Evolutionary conservation across 148 eudicot genomes (phyloP).

Genomic region (Amaranthus palmeri): DNA sequence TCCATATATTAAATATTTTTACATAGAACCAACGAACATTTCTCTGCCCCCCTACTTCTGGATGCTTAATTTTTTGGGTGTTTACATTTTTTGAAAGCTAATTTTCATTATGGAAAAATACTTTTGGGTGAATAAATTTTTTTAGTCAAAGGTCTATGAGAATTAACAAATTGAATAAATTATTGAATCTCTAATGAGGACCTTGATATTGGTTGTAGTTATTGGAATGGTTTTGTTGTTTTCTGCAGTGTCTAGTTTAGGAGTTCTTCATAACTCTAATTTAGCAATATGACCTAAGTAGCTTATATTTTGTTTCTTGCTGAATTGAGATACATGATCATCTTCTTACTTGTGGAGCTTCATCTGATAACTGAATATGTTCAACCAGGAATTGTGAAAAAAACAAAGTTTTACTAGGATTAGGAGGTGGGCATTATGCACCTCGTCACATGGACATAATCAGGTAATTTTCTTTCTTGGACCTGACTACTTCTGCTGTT

Average conservation of each 20-base stretch:
- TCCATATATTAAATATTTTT: too few relatives aligned
- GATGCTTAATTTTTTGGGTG: too few relatives aligned
- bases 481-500: background rate
- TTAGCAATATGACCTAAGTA: background rate
- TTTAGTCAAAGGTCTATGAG: too few relatives aligned
- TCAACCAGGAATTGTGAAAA: constrained; percentile 42
- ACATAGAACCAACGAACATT: too few relatives aligned
- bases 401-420: constrained; percentile 62
- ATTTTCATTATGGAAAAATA: too few relatives aligned
- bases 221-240: background rate
- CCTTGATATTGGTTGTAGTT: background rate
- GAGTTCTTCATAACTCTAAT: background rate
- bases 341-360: background rate
- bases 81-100: too few relatives aligned
- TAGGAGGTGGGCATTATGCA: constrained; percentile 95
- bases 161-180: too few relatives aligned
- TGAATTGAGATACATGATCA: background rate
- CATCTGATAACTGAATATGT: constrained; percentile 11
- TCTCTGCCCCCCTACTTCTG: too few relatives aligned
- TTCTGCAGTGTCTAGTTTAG: background rate
- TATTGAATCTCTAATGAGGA: background rate
- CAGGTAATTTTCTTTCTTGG: constrained; percentile 37
- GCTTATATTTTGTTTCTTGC: background rate
- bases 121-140: too few relatives aligned
- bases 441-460: constrained; percentile 83